These are phyloP conservation scores for Pilatotrama ljubarskyi DNA, from an alignment of 768 basidiomycete species.

Conservation along the genomic window DNA sequence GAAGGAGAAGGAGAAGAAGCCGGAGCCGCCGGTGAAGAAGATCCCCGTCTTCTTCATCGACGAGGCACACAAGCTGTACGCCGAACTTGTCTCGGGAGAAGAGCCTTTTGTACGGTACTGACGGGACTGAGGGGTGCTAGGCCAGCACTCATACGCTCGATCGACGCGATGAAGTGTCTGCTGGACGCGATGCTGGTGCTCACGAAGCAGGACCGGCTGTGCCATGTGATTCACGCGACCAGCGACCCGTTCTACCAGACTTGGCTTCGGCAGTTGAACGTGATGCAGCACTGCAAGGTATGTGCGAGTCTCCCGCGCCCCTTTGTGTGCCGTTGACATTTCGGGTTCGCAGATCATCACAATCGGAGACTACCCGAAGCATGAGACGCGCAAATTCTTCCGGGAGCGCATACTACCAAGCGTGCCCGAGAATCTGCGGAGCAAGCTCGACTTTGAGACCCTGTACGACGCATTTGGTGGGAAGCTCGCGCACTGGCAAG, in stretches of 20 bases:
- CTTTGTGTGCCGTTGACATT: no score
- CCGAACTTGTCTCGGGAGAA: background rate
- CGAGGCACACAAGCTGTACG: constrained; percentile 79
- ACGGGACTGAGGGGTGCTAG: constrained; percentile 35
- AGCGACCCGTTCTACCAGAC: constrained; percentile 86
- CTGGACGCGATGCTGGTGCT: constrained; percentile 85
- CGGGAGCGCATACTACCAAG: constrained; percentile 61
- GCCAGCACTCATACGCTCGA: constrained; percentile 72
- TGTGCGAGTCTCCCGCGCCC: background rate
- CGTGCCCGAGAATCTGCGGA: constrained; percentile 62
- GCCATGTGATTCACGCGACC: constrained; percentile 80
- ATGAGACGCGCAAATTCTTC: constrained; percentile 68
- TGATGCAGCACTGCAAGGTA: constrained; percentile 84
- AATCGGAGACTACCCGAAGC: constrained; percentile 76
- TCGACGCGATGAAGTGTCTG: constrained; percentile 80
- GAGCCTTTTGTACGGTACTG: background rate
- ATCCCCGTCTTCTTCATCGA: constrained; percentile 83
- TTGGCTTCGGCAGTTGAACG: constrained; percentile 76
- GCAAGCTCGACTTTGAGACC: constrained; percentile 63
- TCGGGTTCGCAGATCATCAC: constrained; percentile 59
- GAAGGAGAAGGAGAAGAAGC: constrained; percentile 36
- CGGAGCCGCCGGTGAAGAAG: constrained; percentile 52
- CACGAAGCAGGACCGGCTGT: constrained; percentile 85
- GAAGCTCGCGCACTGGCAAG: constrained; percentile 80
- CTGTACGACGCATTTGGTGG: constrained; percentile 83